A percentile compares a stretch with the other conserved stretches of the same genome.
These are phyloP conservation scores for Punica granatum DNA, from an alignment of 345 rosid genomes.

Conservation along the genomic window DNA sequence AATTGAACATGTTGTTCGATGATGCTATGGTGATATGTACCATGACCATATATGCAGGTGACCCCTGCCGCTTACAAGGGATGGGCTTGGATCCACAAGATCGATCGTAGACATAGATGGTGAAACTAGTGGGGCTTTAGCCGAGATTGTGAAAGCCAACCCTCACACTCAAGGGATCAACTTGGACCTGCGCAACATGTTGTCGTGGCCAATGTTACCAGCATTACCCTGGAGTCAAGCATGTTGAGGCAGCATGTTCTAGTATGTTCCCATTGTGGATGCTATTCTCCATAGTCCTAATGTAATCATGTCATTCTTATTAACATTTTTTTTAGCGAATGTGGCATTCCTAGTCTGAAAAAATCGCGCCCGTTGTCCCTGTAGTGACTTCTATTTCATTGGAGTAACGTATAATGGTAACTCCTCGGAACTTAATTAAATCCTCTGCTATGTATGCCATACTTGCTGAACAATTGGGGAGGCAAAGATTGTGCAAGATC, in stretches of 20 bases:
- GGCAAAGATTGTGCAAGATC: no score
- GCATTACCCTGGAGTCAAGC: constrained; percentile 8
- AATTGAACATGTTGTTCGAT: constrained; percentile 9
- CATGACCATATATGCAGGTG: constrained; percentile 7
- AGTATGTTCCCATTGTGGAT: constrained; percentile 18
- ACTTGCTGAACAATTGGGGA: no score
- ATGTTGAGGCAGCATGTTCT: constrained; percentile 22
- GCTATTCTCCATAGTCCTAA: constrained; percentile 13
- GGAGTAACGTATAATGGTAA: no score
- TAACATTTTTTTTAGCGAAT: no score
- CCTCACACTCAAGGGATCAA: constrained; percentile 15
- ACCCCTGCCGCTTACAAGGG: not conserved
- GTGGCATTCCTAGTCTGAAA: no score
- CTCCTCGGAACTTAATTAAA: no score
- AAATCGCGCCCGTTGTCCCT: no score
- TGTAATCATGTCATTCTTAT: constrained; percentile 10
- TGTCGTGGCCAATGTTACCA: constrained; percentile 15
- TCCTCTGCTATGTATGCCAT: no score
- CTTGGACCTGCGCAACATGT: constrained; percentile 21
- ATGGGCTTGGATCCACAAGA: constrained; percentile 3
- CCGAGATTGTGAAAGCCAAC: constrained; percentile 11
- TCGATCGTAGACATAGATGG: constrained; percentile 21
- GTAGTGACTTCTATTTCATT: no score
- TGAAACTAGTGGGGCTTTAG: constrained; percentile 9
- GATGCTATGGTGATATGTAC: constrained; percentile 18